Conservation (phyloP, 2,329 filamentous ascomycete species). For the Dothiorella sarmentorum region DNA sequence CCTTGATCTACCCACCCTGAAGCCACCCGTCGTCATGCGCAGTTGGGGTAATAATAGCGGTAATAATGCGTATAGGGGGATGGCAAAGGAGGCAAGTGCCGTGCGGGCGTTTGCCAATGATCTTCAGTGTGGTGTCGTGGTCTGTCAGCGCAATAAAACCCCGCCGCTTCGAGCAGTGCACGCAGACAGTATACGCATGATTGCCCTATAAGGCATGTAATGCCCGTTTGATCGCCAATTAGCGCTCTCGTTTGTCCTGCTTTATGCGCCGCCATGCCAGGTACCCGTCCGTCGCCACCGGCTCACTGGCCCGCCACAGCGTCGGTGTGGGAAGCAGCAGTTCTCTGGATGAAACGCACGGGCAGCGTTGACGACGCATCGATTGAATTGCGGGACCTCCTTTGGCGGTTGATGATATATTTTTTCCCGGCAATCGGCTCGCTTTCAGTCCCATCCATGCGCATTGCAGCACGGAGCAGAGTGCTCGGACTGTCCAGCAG, state of each 20-base stretch:
- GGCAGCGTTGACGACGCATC: not conserved
- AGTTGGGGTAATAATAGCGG: not conserved
- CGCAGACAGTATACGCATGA: not conserved
- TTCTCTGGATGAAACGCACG: conserved; percentile 1
- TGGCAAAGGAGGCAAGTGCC: not conserved
- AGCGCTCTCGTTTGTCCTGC: conserved; percentile 6
- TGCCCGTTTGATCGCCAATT: conserved; percentile 14
- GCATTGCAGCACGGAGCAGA: not conserved
- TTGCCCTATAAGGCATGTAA: conserved; percentile 9
- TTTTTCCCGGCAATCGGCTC: not conserved
- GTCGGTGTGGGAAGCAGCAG: not conserved
- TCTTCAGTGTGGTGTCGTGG: conserved; percentile 10
- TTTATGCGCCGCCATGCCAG: conserved; percentile 11
- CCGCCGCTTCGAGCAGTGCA: not conserved
- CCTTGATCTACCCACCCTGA: conserved; percentile 7
- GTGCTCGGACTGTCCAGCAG: not conserved
- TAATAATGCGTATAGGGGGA: conserved; percentile 12
- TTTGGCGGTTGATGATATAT: not conserved
- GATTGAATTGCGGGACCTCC: not conserved
- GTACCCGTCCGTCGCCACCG: conserved; percentile 3
- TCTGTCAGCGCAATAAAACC: not conserved
- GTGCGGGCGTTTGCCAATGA: conserved; percentile 4
- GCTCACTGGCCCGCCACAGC: not conserved
- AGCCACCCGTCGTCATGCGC: conserved; percentile 13
- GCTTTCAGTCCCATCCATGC: not conserved